Evolutionary conservation across 495 filamentous ascomycete species (phyloP).

Genomic region (Pseudoneurospora amorphoporcata): DNA sequence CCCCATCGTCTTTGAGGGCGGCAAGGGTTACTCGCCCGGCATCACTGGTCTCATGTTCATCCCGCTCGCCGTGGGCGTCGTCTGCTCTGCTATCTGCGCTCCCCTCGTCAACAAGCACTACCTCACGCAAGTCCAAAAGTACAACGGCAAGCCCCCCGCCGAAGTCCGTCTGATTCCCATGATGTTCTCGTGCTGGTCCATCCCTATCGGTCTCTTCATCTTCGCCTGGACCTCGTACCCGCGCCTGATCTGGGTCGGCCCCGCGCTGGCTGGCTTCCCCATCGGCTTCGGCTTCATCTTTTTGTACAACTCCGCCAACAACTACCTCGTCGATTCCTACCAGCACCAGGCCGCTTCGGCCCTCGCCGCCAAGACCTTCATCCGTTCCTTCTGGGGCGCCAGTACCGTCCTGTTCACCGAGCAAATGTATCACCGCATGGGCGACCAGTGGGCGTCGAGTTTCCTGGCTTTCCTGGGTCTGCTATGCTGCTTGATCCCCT

Average conservation of each 20-base stretch:
- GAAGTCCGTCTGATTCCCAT: slow-evolving; percentile 72
- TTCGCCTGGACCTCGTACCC: slow-evolving; percentile 76
- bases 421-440: slow-evolving; percentile 67
- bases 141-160: slow-evolving; percentile 60
- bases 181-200: slow-evolving; percentile 75
- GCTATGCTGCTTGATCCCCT: slow-evolving; percentile 67
- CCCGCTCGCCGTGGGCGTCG: slow-evolving; percentile 55
- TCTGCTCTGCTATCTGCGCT: slow-evolving; percentile 53
- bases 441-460: slow-evolving; percentile 63
- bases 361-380: slow-evolving; percentile 73
- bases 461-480: slow-evolving; percentile 63
- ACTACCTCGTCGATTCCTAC: slow-evolving; percentile 75
- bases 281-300: slow-evolving; percentile 82
- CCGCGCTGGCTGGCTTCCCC: slow-evolving; percentile 61
- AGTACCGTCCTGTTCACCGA: slow-evolving; percentile 64
- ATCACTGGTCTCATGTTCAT: slow-evolving; percentile 77
- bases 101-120: slow-evolving; percentile 72
- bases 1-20: slow-evolving; percentile 66
- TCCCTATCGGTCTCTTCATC: slow-evolving; percentile 70
- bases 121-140: slow-evolving; percentile 45
- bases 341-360: slow-evolving; percentile 78
- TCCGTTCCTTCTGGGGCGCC: slow-evolving; percentile 73
- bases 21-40: slow-evolving; percentile 62
- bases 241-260: slow-evolving; percentile 56
- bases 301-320: slow-evolving; percentile 75